phyloP scores from a whole-genome alignment of 257 asterid genomes.

The Lantana camara region DNA sequence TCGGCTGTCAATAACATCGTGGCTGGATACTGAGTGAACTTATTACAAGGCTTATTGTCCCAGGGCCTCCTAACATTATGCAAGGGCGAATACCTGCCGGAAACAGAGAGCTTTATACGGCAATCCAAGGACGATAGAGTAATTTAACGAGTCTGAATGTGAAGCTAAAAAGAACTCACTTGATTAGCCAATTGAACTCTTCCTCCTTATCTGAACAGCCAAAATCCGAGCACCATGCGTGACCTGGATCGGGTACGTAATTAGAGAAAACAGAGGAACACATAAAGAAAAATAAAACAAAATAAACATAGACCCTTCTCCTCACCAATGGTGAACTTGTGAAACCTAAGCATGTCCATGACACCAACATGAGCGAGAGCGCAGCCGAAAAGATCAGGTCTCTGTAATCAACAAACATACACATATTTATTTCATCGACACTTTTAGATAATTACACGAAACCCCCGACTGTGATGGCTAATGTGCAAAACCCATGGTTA shows the following conservation, averaged over 20 bases:
- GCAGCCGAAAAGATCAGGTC: conserved; percentile 76
- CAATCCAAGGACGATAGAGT: no score
- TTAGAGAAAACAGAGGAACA: background rate
- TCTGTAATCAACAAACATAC: conserved; percentile 32
- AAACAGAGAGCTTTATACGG: background rate
- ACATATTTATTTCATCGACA: no score
- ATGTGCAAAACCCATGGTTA: no score
- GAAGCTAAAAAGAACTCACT: conserved; percentile 37
- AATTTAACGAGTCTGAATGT: no score
- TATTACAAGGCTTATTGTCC: conserved; percentile 40
- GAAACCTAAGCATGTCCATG: conserved; percentile 79
- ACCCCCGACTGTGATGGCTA: no score
- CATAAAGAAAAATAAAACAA: background rate
- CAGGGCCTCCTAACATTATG: conserved; percentile 82
- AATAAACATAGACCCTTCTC: background rate
- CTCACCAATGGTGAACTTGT: conserved; percentile 72
- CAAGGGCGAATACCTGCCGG: conserved; percentile 71
- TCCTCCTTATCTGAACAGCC: conserved; percentile 73
- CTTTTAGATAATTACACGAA: background rate
- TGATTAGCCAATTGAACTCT: conserved; percentile 65
- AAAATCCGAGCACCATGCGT: conserved; percentile 74
- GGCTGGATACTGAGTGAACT: conserved; percentile 60
- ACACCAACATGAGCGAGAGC: conserved; percentile 81
- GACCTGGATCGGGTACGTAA: conserved; percentile 37
- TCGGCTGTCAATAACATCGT: conserved; percentile 81